Percentiles rank a stretch among this genome's conserved stretches.
These are phyloP conservation scores for Periconia digitata DNA, from an alignment of 2,329 filamentous ascomycete species.

Conservation along the genomic window DNA sequence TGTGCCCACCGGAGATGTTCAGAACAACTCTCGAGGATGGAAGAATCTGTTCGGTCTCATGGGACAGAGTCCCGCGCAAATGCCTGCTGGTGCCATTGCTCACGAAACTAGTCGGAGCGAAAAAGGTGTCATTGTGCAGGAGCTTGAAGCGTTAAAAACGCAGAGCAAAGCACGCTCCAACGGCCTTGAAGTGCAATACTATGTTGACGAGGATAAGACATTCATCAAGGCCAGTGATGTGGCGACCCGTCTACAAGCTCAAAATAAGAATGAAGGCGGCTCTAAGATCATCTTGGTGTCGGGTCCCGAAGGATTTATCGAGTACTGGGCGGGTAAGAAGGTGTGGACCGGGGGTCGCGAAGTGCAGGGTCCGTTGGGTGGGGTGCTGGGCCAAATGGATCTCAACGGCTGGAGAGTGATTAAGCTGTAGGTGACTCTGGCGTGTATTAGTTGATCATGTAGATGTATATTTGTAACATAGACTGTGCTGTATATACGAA, in stretches of 20 bases:
- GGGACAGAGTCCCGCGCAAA: slow-evolving; percentile 9
- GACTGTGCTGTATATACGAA: no score
- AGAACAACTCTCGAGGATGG: slow-evolving; percentile 27
- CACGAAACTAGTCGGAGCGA: slow-evolving; percentile 1
- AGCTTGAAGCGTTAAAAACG: slow-evolving; percentile 59
- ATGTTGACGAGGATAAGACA: slow-evolving; percentile 76
- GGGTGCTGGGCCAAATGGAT: slow-evolving; percentile 65
- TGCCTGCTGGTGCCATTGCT: no score
- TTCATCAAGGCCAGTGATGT: slow-evolving; percentile 57
- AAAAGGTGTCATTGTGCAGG: slow-evolving; percentile 58
- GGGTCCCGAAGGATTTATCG: slow-evolving; percentile 87
- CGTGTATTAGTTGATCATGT: slow-evolving; percentile 11
- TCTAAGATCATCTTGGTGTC: slow-evolving; percentile 74
- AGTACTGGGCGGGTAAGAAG: slow-evolving; percentile 78
- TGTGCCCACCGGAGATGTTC: no score
- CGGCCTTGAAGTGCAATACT: slow-evolving; percentile 64
- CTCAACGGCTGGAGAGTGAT: slow-evolving; percentile 59
- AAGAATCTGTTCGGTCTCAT: slow-evolving; percentile 25
- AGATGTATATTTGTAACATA: no score
- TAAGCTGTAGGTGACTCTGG: slow-evolving; percentile 52
- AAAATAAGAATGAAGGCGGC: slow-evolving; percentile 38
- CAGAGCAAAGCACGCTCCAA: slow-evolving; percentile 14
- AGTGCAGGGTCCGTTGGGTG: slow-evolving; percentile 72
- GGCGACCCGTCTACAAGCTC: slow-evolving; percentile 22
- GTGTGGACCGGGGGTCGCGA: slow-evolving; percentile 72